Percentiles rank a stretch among this genome's conserved stretches.
phyloP scores from a whole-genome alignment of 768 basidiomycete genomes.

The Boletus patriciae region DNA sequence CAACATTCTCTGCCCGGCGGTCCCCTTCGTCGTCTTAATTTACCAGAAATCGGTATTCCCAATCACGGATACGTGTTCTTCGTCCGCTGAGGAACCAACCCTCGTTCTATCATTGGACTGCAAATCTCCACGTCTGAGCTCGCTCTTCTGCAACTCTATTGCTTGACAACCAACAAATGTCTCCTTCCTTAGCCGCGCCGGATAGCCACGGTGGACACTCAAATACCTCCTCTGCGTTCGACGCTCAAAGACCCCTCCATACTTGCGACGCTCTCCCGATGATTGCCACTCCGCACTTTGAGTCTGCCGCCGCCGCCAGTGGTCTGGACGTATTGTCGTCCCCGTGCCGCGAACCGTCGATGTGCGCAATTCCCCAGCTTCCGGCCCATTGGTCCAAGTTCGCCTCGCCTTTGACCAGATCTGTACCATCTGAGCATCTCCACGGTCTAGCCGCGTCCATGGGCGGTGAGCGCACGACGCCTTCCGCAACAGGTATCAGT shows the following conservation, averaged over 20 bases:
- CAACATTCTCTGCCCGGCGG: slow-evolving; percentile 2
- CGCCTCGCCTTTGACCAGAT: not conserved
- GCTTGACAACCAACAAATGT: slow-evolving; percentile 36
- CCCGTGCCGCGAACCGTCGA: slow-evolving; percentile 8
- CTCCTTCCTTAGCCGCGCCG: slow-evolving; percentile 27
- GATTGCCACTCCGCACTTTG: slow-evolving; percentile 10
- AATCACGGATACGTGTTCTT: slow-evolving; percentile 16
- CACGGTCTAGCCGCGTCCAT: slow-evolving; percentile 1
- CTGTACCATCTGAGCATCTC: slow-evolving; percentile 4
- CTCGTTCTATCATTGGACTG: slow-evolving; percentile 25
- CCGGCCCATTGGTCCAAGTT: slow-evolving; percentile 8
- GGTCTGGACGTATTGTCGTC: slow-evolving; percentile 6
- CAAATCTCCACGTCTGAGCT: slow-evolving; percentile 29
- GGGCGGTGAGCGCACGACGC: slow-evolving; percentile 1
- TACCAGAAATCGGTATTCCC: slow-evolving; percentile 19
- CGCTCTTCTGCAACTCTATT: slow-evolving; percentile 23
- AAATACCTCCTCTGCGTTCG: slow-evolving; percentile 25
- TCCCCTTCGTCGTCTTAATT: slow-evolving; percentile 4
- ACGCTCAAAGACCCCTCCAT: not conserved
- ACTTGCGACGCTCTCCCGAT: slow-evolving; percentile 19
- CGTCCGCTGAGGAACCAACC: slow-evolving; percentile 17
- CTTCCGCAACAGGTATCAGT: not conserved
- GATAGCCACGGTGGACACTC: slow-evolving; percentile 13
- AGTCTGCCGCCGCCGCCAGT: not conserved
- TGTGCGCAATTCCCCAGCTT: not conserved